Evolutionary conservation across 75 land plant genomes (phyloP).

Genomic region (Chamaecyparis obtusa): DNA sequence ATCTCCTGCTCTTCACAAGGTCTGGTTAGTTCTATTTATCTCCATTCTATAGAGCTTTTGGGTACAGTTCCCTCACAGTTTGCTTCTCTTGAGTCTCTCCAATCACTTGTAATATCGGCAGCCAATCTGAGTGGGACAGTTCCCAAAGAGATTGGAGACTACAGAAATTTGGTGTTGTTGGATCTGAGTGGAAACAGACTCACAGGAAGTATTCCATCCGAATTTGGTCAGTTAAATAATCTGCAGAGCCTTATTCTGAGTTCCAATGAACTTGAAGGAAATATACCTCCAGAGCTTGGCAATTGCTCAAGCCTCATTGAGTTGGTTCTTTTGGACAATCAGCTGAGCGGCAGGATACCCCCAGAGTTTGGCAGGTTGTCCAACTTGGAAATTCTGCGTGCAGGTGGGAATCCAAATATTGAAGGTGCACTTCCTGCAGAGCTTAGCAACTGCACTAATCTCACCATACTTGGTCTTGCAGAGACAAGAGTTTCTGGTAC

Average conservation of each 20-base stretch:
- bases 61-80: constrained; percentile 40
- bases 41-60: constrained; percentile 32
- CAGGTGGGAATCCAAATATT: constrained; percentile 48
- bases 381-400: constrained; percentile 25
- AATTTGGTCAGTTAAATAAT: constrained; percentile 22
- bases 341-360: constrained; percentile 36
- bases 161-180: constrained; percentile 15
- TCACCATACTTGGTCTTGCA: constrained; percentile 46
- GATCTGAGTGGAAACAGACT: constrained; percentile 39
- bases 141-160: constrained; percentile 24
- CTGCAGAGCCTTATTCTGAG: constrained; percentile 20
- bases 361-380: constrained; percentile 38
- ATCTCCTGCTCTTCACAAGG: constrained; percentile 42
- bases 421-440: constrained; percentile 49
- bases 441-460: constrained; percentile 31
- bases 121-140: constrained; percentile 37
- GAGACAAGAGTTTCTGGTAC: constrained; percentile 49
- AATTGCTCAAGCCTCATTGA: constrained; percentile 18
- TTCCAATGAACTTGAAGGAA: constrained; percentile 33
- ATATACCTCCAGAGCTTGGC: constrained; percentile 27
- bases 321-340: constrained; percentile 36
- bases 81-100: constrained; percentile 29
- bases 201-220: constrained; percentile 36
- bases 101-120: constrained; percentile 31
- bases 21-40: constrained; percentile 36